phyloP scores from a whole-genome alignment of 1,284 basidiomycete species.

The Trametes sp. region DNA sequence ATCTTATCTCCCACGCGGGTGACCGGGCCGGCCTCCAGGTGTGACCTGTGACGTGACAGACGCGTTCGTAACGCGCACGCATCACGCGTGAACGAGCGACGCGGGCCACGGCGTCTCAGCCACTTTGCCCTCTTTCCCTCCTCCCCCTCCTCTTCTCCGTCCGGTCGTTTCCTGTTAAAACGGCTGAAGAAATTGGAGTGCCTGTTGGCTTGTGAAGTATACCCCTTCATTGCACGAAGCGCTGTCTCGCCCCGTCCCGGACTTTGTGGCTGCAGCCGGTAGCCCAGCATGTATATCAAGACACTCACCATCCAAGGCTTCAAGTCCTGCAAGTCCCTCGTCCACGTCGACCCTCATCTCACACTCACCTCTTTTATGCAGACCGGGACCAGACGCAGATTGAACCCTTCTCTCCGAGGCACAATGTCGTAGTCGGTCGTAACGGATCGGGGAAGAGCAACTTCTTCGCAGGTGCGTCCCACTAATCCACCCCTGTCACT shows the following conservation, averaged over 20 bases:
- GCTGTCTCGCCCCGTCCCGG: background rate
- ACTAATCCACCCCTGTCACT: background rate
- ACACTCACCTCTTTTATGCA: too few species aligned
- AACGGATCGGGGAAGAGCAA: conserved; percentile 98
- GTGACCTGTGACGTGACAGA: conserved; percentile 24
- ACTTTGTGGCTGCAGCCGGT: background rate
- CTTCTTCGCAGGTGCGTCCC: conserved; percentile 85
- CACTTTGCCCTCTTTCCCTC: background rate
- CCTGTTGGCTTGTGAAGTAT: too few species aligned
- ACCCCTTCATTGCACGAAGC: background rate
- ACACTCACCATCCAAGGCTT: conserved; percentile 96
- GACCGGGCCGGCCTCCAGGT: too few species aligned
- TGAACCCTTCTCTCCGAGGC: conserved; percentile 82
- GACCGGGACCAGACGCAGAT: conserved; percentile 86
- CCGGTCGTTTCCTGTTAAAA: background rate
- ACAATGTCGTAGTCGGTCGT: conserved; percentile 94
- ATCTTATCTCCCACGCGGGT: conserved; percentile 9
- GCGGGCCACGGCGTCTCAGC: background rate
- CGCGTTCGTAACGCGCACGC: conserved; percentile 29
- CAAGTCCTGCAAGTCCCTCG: conserved; percentile 80
- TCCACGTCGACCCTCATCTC: too few species aligned
- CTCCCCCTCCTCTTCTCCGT: background rate
- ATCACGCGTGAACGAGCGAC: background rate
- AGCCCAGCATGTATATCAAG: conserved; percentile 79
- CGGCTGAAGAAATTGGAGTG: too few species aligned